These are phyloP conservation scores for Kodamaea kakaduensis DNA, from an alignment of 805 yeast species.

Conservation along the genomic window DNA sequence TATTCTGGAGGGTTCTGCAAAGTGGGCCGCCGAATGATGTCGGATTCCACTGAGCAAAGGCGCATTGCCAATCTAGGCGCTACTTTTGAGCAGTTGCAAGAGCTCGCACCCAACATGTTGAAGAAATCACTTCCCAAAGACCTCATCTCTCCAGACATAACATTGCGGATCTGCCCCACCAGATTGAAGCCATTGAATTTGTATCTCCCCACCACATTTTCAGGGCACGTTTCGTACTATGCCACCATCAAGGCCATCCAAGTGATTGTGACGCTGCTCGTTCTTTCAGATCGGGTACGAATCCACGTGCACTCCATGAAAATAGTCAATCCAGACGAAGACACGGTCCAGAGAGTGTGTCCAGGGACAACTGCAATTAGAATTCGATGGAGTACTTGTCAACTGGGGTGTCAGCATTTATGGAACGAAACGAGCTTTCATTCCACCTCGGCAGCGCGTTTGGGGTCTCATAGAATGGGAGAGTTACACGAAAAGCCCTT, in stretches of 20 bases:
- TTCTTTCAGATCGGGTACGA: slow-evolving; percentile 49
- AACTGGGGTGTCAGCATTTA: slow-evolving; percentile 49
- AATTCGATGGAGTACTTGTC: slow-evolving; percentile 56
- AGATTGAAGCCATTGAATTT: slow-evolving; percentile 42
- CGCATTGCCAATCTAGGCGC: slow-evolving; percentile 48
- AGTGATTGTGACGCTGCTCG: slow-evolving; percentile 49
- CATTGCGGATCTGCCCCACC: slow-evolving; percentile 54
- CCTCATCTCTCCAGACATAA: slow-evolving; percentile 43
- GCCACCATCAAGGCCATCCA: slow-evolving; percentile 56
- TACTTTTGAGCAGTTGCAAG: slow-evolving; percentile 45
- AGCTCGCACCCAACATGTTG: slow-evolving; percentile 49
- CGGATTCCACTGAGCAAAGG: neutral
- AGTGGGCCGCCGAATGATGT: neutral
- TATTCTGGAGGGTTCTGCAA: slow-evolving; percentile 3
- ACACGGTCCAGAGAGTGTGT: slow-evolving; percentile 30
- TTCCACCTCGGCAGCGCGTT: slow-evolving; percentile 36
- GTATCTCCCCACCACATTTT: slow-evolving; percentile 47
- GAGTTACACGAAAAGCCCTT: slow-evolving; percentile 3
- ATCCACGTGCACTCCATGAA: slow-evolving; percentile 49
- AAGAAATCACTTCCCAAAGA: slow-evolving; percentile 41
- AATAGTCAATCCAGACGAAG: slow-evolving; percentile 19
- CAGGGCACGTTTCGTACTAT: slow-evolving; percentile 53
- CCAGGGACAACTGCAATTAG: slow-evolving; percentile 46
- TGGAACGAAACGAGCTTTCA: slow-evolving; percentile 13
- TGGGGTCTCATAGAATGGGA: slow-evolving; percentile 12